phyloP scores from a whole-genome alignment of 257 asterid genomes.

The Handroanthus guayacan region DNA sequence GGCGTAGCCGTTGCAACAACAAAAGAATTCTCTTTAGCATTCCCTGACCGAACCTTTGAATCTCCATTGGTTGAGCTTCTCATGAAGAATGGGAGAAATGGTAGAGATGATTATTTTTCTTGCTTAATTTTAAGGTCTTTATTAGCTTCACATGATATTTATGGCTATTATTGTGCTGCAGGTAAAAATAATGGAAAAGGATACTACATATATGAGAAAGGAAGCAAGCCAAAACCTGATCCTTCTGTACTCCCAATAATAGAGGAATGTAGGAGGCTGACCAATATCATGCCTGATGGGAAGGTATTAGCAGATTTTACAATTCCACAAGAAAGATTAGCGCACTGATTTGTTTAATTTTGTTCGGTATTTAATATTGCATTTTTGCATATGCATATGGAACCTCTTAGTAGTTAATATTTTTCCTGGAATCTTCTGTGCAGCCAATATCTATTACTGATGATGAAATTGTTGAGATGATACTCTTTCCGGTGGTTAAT shows the following conservation, averaged over 20 bases:
- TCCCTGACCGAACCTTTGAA: constrained; percentile 73
- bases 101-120: constrained; percentile 46
- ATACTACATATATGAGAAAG: constrained; percentile 82
- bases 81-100: constrained; percentile 84
- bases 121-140: constrained; percentile 28
- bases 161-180: constrained; percentile 41
- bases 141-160: constrained; percentile 31
- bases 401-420: neutral
- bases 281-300: constrained; percentile 91
- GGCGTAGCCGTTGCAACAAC: constrained; percentile 82
- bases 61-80: constrained; percentile 83
- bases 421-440: constrained; percentile 34
- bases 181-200: constrained; percentile 97
- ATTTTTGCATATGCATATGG: neutral
- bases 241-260: constrained; percentile 77
- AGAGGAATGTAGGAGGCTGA: constrained; percentile 83
- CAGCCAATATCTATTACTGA: constrained; percentile 90
- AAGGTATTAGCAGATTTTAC: constrained; percentile 58
- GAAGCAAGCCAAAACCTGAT: constrained; percentile 94
- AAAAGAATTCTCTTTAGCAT: constrained; percentile 60
- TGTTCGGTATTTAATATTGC: constrained; percentile 18
- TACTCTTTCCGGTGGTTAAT: constrained; percentile 91
- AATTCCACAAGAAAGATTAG: constrained; percentile 1
- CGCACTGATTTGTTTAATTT: constrained; percentile 9
- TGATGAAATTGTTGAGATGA: constrained; percentile 89